Conservation (phyloP, 352 stramenopile genomes). For the Phytophthora colocasiae region DNA sequence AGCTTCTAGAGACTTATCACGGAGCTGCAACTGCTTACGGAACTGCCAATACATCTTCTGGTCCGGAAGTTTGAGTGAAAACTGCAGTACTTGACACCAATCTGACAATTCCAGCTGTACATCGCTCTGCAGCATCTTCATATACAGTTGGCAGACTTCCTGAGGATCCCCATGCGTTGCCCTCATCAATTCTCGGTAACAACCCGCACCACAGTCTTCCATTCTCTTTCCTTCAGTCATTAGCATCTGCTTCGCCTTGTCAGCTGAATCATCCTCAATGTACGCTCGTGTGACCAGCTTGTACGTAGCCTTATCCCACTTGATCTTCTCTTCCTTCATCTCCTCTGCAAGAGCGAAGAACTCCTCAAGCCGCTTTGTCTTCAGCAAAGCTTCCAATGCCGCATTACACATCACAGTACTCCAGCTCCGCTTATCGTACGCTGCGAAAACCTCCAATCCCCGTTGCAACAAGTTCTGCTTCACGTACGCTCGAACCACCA, state of each 20-base stretch:
- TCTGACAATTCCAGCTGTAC: not conserved
- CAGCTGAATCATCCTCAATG: not conserved
- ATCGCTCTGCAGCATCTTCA: not conserved
- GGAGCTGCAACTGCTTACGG: slow-evolving; percentile 1
- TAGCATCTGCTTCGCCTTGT: slow-evolving; percentile 3
- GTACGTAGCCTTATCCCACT: not conserved
- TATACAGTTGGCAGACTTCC: not conserved
- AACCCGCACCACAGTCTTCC: not conserved
- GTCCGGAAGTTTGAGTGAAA: not conserved
- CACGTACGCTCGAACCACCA: not conserved
- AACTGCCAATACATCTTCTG: slow-evolving; percentile 2
- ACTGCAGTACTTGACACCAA: not conserved
- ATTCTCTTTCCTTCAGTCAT: not conserved
- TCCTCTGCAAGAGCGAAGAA: not conserved
- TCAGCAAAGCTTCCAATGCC: not conserved
- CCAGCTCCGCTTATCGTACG: not conserved
- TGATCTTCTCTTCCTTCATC: not conserved
- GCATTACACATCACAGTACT: not conserved
- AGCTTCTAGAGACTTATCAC: not conserved
- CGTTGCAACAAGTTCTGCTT: not conserved
- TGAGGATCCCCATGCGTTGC: not conserved
- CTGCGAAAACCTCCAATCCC: not conserved
- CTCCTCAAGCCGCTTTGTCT: not conserved
- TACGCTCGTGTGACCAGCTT: not conserved
- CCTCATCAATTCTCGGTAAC: not conserved